These are phyloP conservation scores for Pseudonectria buxi DNA, from an alignment of 2,329 filamentous ascomycete species.

Conservation along the genomic window DNA sequence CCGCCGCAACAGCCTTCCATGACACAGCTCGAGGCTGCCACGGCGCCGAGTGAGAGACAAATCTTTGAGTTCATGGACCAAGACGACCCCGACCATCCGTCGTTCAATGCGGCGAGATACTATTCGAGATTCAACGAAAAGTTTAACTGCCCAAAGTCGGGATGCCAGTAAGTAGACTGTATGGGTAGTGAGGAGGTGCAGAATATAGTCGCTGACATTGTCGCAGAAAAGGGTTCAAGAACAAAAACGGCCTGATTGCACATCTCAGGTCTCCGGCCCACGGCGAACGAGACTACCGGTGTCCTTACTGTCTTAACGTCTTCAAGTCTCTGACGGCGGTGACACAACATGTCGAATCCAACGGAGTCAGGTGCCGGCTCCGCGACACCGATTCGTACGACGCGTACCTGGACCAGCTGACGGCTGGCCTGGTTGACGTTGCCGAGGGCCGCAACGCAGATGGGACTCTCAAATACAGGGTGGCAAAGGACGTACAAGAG, in stretches of 20 bases:
- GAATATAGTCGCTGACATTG: conserved; percentile 1
- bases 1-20: conserved; percentile 12
- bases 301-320: conserved; percentile 36
- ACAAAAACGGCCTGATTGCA: conserved; percentile 21
- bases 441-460: conserved; percentile 13
- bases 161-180: conserved; percentile 40
- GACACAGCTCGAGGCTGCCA: conserved; percentile 12
- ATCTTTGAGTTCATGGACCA: conserved; percentile 15
- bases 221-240: conserved; percentile 35
- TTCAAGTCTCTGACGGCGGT: conserved; percentile 38
- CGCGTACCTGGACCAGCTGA: conserved; percentile 26
- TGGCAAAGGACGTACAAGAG: conserved; percentile 10
- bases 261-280: conserved; percentile 43
- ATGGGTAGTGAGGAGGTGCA: too few relatives aligned
- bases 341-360: conserved; percentile 42
- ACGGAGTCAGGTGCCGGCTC: conserved; percentile 35
- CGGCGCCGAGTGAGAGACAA: conserved; percentile 7
- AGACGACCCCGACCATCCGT: conserved; percentile 39
- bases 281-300: conserved; percentile 27
- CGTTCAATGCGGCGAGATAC: conserved; percentile 44
- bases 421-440: conserved; percentile 25
- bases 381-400: conserved; percentile 33
- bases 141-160: conserved; percentile 47
- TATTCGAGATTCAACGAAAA: conserved; percentile 32
- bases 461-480: conserved; percentile 22